Base-by-base conservation (phyloP, 2,329 filamentous ascomycete genomes). In the Pseudopithomyces chartarum region DNA sequence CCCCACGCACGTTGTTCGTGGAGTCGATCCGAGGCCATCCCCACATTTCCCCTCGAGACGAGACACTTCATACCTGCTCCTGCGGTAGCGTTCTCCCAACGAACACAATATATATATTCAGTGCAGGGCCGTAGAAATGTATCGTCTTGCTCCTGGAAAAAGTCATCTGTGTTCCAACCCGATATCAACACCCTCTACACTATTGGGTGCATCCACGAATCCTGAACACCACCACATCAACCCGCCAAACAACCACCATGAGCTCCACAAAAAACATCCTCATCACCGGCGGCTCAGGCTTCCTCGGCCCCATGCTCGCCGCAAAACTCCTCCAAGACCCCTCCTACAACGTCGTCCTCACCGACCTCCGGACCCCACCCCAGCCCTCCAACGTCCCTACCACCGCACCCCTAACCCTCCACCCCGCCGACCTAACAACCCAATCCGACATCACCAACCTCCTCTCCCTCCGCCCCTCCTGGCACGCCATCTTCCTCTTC, bases 271-370 rank as follows among this genome's bases (percentile, higher is more conserved):
- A 48, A 17, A 48, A 48, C 19, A 80, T 87, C 36, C 82, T 87
- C 66, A 85, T 87, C 65, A 87, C 85, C 6, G 85, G 85, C 2
- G 85, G 79, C 2, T 83, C 83, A 23, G 85, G 85, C 55, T 87
- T 87, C 69, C 82, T 88, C 52, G 85, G 85, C 59, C 84, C 45
- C 19, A 48, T 87, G 68, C 76, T 84, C 23, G 78, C 87, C 8
- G 79, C 83, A 4, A 77, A 77, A 22, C 77, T 87, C 1, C 77
- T 87, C 11, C 74, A 79, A 12, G 75, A 79, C 57, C 29, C 19
- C 13, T 38, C 55, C 2, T 74, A 80, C 56, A 73, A 75, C 42
- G 68, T 87, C 50, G 79, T 79, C 40, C 73, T 87, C 42, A 85
- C 84, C 13, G 85, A 87, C 67, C 78, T 87, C 44, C 73, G 82